Conservation (phyloP, 176 grass and related monocot genomes). For the Chloris gayana region DNA sequence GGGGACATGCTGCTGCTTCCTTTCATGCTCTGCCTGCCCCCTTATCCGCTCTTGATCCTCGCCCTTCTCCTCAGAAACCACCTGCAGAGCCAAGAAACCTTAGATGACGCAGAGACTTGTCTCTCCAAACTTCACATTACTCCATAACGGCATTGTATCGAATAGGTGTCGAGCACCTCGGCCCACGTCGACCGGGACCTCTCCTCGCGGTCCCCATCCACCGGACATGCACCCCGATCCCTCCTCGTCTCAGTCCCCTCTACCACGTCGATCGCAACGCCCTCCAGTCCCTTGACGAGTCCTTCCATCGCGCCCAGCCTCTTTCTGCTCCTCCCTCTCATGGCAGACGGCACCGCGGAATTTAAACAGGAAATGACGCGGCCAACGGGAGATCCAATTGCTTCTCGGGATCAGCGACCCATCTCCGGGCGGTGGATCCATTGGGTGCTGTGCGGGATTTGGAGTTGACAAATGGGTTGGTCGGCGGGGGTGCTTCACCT, state of each 20-base stretch:
- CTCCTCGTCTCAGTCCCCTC: not conserved
- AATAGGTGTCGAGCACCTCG: conserved; percentile 42
- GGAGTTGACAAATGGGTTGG: conserved; percentile 2
- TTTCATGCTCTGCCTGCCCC: not conserved
- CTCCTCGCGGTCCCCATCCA: conserved; percentile 34
- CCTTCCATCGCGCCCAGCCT: conserved; percentile 39
- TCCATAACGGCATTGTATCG: not conserved
- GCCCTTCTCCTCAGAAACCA: conserved; percentile 2
- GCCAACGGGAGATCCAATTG: not conserved
- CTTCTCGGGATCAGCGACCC: not conserved
- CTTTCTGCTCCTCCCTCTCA: not conserved
- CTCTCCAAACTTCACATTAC: not conserved
- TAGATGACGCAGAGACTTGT: not conserved
- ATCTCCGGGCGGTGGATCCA: conserved; percentile 6
- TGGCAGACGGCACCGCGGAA: not conserved
- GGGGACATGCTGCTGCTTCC: not conserved
- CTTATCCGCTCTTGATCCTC: not conserved
- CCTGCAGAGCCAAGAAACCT: not conserved
- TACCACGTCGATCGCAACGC: conserved; percentile 41
- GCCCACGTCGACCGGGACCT: conserved; percentile 52
- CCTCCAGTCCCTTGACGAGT: conserved; percentile 12
- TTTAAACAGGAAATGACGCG: not conserved
- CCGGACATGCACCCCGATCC: not conserved
- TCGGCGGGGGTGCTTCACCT: not conserved
- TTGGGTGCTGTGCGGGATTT: not conserved